Base-by-base conservation (phyloP, 768 basidiomycete genomes). In the Lactarius trivialis region DNA sequence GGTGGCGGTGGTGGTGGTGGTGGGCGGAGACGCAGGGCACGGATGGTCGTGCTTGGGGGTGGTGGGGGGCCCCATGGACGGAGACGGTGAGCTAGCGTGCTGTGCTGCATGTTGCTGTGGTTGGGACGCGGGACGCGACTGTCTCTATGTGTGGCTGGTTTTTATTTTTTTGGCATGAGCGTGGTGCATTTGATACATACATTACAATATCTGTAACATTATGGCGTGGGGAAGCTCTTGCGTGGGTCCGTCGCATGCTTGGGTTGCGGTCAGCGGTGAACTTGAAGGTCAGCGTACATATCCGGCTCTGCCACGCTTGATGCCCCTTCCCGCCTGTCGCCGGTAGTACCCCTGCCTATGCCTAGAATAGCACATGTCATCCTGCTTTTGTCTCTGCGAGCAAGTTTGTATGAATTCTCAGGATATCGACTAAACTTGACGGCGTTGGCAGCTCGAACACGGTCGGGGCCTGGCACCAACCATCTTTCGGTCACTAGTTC, bases 1-100 rank as follows among this genome's bases (percentile, higher is more conserved):
- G 30, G 14, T 56, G 60, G 48, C 4, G 30, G 14, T 56, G 60
- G 48, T 45, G 21, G 9, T 24, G 78, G 79, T 37, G 79, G 78
- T 32, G 76, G 84, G 67, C 85, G 82, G 78, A 86, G 84, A 75
- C 78, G 81, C 58, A 77, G 79, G 60, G 81, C 79, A 65, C 84
- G 80, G 67, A 74, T 91, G 63, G 85, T 92, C n/a, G 80, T 92
- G 3, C 76, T 91, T 8, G 87, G 89, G 0, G 78, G 87, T 39
- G 82, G 84, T 15, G 86, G 89, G 0, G 78, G 86, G 33, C 82
- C 84, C 21, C 81, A 79, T 55, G 77, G 85, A 65, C 76, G 85
- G 63, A 80, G 74, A 72, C 53, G 58, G 37, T 48, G 39, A 55
- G 32, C n/a, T n/a, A n/a, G n/a, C n/a, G 51, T 28, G n/a, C 17